A percentile compares a stretch with the other conserved stretches of the same genome.
These are phyloP conservation scores for Arabidopsis suecica DNA, from an alignment of 345 rosid genomes.

Conservation along the genomic window DNA sequence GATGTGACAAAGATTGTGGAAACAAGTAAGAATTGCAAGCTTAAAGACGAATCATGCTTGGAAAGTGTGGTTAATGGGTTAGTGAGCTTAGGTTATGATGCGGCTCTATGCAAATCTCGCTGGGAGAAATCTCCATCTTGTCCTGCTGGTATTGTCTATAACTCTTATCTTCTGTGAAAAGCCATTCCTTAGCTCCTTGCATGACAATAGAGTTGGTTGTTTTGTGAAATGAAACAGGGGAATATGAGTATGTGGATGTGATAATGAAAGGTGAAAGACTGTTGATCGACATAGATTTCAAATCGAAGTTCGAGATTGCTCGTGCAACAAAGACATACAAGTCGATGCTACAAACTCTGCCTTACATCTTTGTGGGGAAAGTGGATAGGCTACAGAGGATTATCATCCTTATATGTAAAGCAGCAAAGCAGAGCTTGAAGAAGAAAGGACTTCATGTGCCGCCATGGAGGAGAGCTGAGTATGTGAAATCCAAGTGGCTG, in stretches of 20 bases:
- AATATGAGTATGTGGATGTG: slow-evolving; percentile 79
- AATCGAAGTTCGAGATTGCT: slow-evolving; percentile 87
- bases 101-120: slow-evolving; percentile 79
- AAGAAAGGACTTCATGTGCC: slow-evolving; percentile 89
- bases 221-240: slow-evolving; percentile 57
- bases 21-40: slow-evolving; percentile 64
- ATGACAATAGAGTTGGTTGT: background rate
- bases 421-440: slow-evolving; percentile 80
- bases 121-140: slow-evolving; percentile 78
- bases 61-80: slow-evolving; percentile 61
- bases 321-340: slow-evolving; percentile 79
- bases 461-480: slow-evolving; percentile 89
- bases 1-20: slow-evolving; percentile 76
- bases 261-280: slow-evolving; percentile 60
- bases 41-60: slow-evolving; percentile 61
- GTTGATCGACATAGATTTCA: slow-evolving; percentile 79
- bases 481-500: slow-evolving; percentile 86
- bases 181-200: slow-evolving; percentile 2
- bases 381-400: slow-evolving; percentile 74
- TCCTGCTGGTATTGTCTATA: slow-evolving; percentile 68
- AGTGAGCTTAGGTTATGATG: slow-evolving; percentile 68
- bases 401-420: slow-evolving; percentile 64
- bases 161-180: slow-evolving; percentile 17
- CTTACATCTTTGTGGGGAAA: slow-evolving; percentile 75
- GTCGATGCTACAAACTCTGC: slow-evolving; percentile 70